Evolutionary conservation across 192 early-diverging fungal genomes (phyloP), one percentile per base, ranked within the genome.

Genomic region (Jimgerdemannia lactiflua): DNA sequence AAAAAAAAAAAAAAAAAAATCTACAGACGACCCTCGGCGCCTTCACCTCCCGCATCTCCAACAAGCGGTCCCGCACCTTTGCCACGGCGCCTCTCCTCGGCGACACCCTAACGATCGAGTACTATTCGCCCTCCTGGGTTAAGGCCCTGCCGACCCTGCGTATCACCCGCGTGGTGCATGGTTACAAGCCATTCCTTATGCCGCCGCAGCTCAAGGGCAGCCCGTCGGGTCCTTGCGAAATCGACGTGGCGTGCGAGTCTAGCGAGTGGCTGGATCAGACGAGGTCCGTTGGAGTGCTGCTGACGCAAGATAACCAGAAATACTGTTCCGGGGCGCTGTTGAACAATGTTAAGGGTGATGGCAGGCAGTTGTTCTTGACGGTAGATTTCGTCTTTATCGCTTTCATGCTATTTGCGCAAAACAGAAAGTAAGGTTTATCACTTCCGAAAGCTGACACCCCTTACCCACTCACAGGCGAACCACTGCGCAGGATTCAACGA

Each of bases 231-330:
- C 78, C 78, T 64, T 86, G 84, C 42, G 83, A 86, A 11, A 64
- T 86, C 4, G 84, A 86, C 49, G 70, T 86, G 7, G 80, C 80
- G 6, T 86, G 84, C 11, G 74, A 80, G 39, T 67, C 71, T 3
- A 49, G 69, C 29, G 80, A 79, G 4, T 86, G 77, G 68, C 66
- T 75, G 3, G 72, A 83, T 19, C 82, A 83, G 70, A 74, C 77
- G 18, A 71, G 82, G 20, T 78, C 82, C 39, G 84, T 86, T 4
- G 84, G 79, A 10, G 82, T 83, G 4, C 75, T 86, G 19, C 42
- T 86, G 9, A 80, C 84, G 2, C 78, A 86, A 39, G 77, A 81
- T 42, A 86, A 86, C 41, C 84, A 86, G 65, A 83, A 83, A 64
- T 86, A 86, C 42, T 86, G 84, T 69, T 74, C 84, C 8, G 84